Base-by-base conservation (phyloP, 352 stramenopile species). In the Phytophthora hibernalis region DNA sequence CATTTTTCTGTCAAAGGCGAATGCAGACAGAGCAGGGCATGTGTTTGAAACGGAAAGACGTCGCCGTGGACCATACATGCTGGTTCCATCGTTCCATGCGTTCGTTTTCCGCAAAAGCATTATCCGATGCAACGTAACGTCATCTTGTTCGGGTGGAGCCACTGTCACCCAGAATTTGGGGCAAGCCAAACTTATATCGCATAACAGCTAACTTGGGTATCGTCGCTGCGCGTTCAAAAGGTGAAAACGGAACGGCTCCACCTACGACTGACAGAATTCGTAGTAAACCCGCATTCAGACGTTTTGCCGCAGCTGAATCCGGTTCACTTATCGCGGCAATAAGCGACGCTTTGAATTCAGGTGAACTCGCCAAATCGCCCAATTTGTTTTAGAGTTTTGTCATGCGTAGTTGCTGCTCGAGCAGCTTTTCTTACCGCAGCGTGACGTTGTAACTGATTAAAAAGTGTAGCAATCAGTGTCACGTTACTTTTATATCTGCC, bases 131-230 rank as follows among this genome's bases (percentile, higher is more conserved):
- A 73, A 40, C 0, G 67, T 18, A 0, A 77, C 8, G 31, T 70
- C 51, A 20, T 77, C 69, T 6, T 77, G 63, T 24, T 77, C 69
- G 0, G 69, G 59, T 0, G 64, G 63, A 0, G 69, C 69, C 0
- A 77, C 16, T 2, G 69, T 73, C 0, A 73, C 58, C 47, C 47
- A 77, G n/a, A 70, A 56, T 20, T n/a, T 60, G 61, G 3, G 58
- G 43, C 18, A 65, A 21, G 10, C 70, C 61, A 50, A 67, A 78
- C 0, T 55, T 37, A 18, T 48, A 70, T 15, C 56, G 50, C 57
- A 74, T 66, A 1, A 61, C 60, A 9, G 33, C 55, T 18, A 74
- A 44, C 26, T 74, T 78, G 0, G 65, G 70, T 2, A 42, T 47
- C 0, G 65, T 68, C 10, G n/a, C 7, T 3, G 56, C 44, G 0